These are phyloP conservation scores for Spathaspora girioi DNA, from an alignment of 805 yeast genomes.

Conservation along the genomic window DNA sequence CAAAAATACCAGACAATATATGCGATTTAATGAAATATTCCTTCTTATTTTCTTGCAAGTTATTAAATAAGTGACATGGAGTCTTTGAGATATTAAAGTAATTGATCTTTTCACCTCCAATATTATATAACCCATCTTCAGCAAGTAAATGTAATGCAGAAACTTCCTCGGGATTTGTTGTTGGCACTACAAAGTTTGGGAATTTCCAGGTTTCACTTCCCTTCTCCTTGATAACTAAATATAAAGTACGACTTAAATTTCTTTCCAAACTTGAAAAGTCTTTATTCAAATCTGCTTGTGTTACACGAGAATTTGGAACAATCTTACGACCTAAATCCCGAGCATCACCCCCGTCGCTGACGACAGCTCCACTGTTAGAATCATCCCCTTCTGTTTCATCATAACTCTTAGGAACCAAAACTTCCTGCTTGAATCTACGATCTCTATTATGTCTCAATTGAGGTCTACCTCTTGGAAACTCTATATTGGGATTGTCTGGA, in stretches of 20 bases:
- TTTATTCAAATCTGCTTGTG: constrained; percentile 67
- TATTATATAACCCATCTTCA: constrained; percentile 60
- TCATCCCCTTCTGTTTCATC: constrained; percentile 36
- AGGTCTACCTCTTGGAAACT: constrained; percentile 80
- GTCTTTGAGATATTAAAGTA: constrained; percentile 89
- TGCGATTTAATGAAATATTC: constrained; percentile 85
- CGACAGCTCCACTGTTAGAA: constrained; percentile 11
- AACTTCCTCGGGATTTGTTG: constrained; percentile 20
- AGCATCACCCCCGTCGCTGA: constrained; percentile 1
- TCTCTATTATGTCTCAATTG: constrained; percentile 87
- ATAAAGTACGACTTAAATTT: constrained; percentile 72
- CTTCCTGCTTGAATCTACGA: constrained; percentile 73
- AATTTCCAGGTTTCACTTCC: constrained; percentile 59
- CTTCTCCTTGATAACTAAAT: constrained; percentile 57
- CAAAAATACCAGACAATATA: constrained; percentile 79
- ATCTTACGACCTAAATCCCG: constrained; percentile 68
- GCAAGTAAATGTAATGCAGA: constrained; percentile 67
- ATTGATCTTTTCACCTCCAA: constrained; percentile 76
- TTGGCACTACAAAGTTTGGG: constrained; percentile 59
- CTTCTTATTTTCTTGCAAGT: constrained; percentile 22
- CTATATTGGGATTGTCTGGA: constrained; percentile 67
- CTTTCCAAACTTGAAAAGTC: constrained; percentile 75
- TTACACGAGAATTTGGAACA: constrained; percentile 63
- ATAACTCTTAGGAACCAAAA: constrained; percentile 69
- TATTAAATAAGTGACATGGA: constrained; percentile 71